These are phyloP conservation scores for Cyphellophora attinorum DNA, from an alignment of 2,329 filamentous ascomycete species.

Conservation along the genomic window DNA sequence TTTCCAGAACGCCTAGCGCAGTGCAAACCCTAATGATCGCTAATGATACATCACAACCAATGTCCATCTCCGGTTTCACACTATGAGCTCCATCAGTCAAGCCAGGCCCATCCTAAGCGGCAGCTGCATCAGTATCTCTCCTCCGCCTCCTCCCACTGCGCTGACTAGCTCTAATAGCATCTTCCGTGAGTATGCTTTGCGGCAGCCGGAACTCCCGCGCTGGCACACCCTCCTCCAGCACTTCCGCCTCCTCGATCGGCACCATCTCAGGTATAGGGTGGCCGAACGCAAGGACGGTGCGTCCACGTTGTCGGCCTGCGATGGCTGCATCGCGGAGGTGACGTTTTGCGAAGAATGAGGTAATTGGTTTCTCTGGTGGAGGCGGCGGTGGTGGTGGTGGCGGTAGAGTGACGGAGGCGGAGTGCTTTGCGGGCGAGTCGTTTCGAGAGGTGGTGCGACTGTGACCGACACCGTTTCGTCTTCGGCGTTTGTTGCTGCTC, in stretches of 20 bases:
- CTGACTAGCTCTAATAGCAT: conserved; percentile 31
- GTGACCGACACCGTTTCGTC: conserved; percentile 6
- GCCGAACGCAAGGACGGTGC: conserved; percentile 72
- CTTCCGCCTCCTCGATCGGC: too few relatives aligned
- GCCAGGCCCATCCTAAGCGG: too few relatives aligned
- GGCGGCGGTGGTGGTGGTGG: conserved; percentile 19
- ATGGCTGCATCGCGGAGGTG: conserved; percentile 72
- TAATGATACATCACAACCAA: too few relatives aligned
- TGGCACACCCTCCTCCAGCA: too few relatives aligned
- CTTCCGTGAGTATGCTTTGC: conserved; percentile 41
- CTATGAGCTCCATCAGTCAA: too few relatives aligned
- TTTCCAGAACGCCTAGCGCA: too few relatives aligned
- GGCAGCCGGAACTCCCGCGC: conserved; percentile 69
- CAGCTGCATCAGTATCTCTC: conserved; percentile 11
- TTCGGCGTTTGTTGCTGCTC: conserved; percentile 11
- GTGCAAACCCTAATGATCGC: too few relatives aligned
- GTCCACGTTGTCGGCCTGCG: conserved; percentile 59
- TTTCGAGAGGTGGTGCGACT: too few relatives aligned
- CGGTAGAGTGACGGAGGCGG: conserved; percentile 11
- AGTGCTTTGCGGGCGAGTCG: conserved; percentile 3
- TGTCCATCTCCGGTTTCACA: too few relatives aligned
- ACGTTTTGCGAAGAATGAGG: conserved; percentile 75
- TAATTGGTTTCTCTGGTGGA: conserved; percentile 53
- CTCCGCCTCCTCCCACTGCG: conserved; percentile 17
- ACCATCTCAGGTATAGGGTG: conserved; percentile 64